Evolutionary conservation across 1,284 basidiomycete genomes (phyloP), one percentile per base, ranked within the genome.

Genomic region (Apiotrichum akiyoshidainum): DNA sequence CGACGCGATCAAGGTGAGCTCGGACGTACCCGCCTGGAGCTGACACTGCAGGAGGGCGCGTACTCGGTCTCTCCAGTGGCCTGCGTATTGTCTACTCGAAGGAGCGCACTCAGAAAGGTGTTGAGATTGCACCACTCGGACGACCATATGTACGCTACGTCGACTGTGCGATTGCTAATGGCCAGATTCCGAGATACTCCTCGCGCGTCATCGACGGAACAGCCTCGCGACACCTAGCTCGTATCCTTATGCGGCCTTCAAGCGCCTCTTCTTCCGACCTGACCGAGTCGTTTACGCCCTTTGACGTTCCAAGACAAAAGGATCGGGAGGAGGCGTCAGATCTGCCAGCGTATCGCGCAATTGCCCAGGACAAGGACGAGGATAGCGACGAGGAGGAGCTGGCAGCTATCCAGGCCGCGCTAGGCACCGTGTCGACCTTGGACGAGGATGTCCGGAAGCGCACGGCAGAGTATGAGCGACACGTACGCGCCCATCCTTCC

Each of bases 81-180:
- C 50, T 73, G 13, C 64, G 71, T 0, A 60, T 71, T 1, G 64
- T 72, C 11, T 56, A 61, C 26, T 61, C 62, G 1, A 49, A 61
- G 16, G 70, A 73, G 14, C 54, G 66, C 14, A 67, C 66, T 0
- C 59, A 72, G 19, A 67, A 65, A 34, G 71, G 71, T 6, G 35
- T 73, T 8, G 70, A 74, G 41, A 45, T 74, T 9, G 69, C 70
- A 0, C 67, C 68, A 2, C 44, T 61, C 22, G 72, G 72, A 13
- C 64, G 63, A 7, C 67, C 66, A 51, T 71, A 67, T 45, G 66
- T 69, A 65, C 44, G 65, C 68, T 22, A 4, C n/a, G 7, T 14
- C 5, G 2, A 26, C 1, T 37, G 10, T 13, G 8, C 0, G 39
- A 35, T 58, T 60, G 46, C 60, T 42, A 5, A 1, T 7, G 26